Evolutionary conservation across 352 stramenopile species (phyloP), one percentile per base, ranked within the genome.

Genomic region (Phytophthora constricta): DNA sequence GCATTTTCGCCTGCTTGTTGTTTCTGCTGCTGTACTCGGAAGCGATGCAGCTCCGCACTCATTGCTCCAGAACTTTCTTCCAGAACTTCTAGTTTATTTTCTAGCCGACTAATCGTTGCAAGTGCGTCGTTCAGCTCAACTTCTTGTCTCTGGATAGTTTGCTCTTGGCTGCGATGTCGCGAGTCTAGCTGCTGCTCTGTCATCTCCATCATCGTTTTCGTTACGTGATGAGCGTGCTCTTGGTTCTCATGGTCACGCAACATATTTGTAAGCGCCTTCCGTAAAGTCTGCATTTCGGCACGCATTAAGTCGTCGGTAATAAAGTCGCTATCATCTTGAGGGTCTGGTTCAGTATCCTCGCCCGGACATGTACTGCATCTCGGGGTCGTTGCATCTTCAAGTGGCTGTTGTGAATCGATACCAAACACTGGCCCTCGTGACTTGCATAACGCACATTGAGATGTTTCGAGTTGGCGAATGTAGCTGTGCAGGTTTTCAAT

Each of bases 401-500:
- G 5, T 33, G 17, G 17, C 10, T 31, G n/a, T 25, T 62, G 31
- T 26, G 47, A 39, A 19, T 66, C 19, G 27, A 49, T 17, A 20
- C 45, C 33, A 42, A 54, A 3, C 1, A 31, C 13, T 34, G 50
- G 43, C 4, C 49, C 58, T 41, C 51, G 47, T 11, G 46, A 52
- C 19, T 47, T 56, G 19, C 68, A 76, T 3, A 28, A 41, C 11
- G 51, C 14, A 33, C 69, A 83, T 26, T 28, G 52, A 22, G 58
- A 43, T 20, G 22, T 62, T 28, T 92, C 77, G 0, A 92, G 57
- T 26, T 82, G 62, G 2, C 47, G 74, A 56, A 91, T 87, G 68
- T 93, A 89, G 49, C 58, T 51, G 33, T 69, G 82, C 16, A 91
- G 42, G 5, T 72, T 90, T 37, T 83, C 78, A 68, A 93, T 76